A percentile compares a stretch with the other conserved stretches of the same genome.
Conservation (phyloP, 441 rosid species). For the Eutrema salsugineum region DNA sequence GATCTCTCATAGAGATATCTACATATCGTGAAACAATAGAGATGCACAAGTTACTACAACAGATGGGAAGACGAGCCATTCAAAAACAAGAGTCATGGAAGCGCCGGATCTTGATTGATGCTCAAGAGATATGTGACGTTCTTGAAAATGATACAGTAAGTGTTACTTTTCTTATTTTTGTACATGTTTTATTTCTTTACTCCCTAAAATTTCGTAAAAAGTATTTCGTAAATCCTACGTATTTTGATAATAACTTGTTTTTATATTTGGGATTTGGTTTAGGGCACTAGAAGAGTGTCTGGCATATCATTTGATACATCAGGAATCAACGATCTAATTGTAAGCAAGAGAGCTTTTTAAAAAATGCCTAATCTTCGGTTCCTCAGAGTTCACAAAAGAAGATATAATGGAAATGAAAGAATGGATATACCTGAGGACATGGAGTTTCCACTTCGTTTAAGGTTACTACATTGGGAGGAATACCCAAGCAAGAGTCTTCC, state of each 20-base stretch:
- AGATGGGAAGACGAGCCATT: neutral
- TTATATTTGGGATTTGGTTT: neutral
- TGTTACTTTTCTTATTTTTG: neutral
- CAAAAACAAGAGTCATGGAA: neutral
- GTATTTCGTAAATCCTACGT: no score
- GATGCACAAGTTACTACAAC: neutral
- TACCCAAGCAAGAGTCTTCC: neutral
- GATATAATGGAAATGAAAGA: neutral
- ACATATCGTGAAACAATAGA: neutral
- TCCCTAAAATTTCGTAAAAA: no score
- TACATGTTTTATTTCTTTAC: neutral
- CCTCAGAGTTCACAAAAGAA: neutral
- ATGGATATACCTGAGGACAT: neutral
- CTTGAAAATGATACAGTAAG: neutral
- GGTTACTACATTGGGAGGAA: neutral
- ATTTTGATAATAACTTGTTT: neutral
- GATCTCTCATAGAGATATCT: neutral
- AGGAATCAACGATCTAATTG: neutral
- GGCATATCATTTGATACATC: neutral
- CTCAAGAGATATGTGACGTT: neutral
- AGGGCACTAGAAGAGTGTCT: neutral
- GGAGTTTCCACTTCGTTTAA: neutral
- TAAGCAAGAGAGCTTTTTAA: neutral
- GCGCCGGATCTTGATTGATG: neutral
- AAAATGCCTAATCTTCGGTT: neutral